These are phyloP conservation scores for Pseudogymnoascus sp. DNA, from an alignment of 2,329 filamentous ascomycete genomes.

Conservation along the genomic window DNA sequence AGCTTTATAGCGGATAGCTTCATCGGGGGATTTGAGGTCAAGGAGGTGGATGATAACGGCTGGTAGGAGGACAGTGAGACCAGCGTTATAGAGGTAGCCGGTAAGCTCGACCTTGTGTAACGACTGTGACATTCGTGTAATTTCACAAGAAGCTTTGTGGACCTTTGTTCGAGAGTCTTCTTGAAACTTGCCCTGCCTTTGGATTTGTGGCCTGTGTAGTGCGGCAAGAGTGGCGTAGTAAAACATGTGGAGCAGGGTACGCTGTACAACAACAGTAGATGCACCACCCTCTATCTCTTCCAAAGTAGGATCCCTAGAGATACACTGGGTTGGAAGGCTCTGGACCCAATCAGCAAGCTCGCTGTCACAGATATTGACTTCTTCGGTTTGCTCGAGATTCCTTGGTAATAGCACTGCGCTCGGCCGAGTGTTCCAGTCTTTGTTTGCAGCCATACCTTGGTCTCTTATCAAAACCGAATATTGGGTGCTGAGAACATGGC, in stretches of 20 bases:
- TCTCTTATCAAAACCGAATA: slow-evolving; percentile 76
- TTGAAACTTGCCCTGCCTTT: slow-evolving; percentile 42
- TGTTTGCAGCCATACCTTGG: slow-evolving; percentile 4
- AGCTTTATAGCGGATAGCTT: slow-evolving; percentile 63
- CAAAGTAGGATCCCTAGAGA: slow-evolving; percentile 53
- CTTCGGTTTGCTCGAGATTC: slow-evolving; percentile 64
- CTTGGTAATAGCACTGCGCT: slow-evolving; percentile 78
- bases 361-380: slow-evolving; percentile 68
- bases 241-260: slow-evolving; percentile 79
- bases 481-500: slow-evolving; percentile 77
- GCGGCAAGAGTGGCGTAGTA: slow-evolving; percentile 85
- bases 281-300: slow-evolving; percentile 52
- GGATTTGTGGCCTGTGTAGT: slow-evolving; percentile 58
- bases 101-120: slow-evolving; percentile 68
- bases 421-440: slow-evolving; percentile 56
- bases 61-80: slow-evolving; percentile 78
- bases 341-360: slow-evolving; percentile 71
- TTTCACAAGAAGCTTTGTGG: slow-evolving; percentile 71
- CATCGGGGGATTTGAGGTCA: slow-evolving; percentile 75
- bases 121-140: slow-evolving; percentile 72
- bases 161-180: slow-evolving; percentile 75
- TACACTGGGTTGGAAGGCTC: slow-evolving; percentile 61
- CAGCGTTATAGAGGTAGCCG: slow-evolving; percentile 72
- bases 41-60: slow-evolving; percentile 86
- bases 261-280: slow-evolving; percentile 57